A percentile compares a stretch with the other conserved stretches of the same genome.
Evolutionary conservation across 2,329 filamentous ascomycete genomes (phyloP).

Genomic region (Didymella keratinophila): DNA sequence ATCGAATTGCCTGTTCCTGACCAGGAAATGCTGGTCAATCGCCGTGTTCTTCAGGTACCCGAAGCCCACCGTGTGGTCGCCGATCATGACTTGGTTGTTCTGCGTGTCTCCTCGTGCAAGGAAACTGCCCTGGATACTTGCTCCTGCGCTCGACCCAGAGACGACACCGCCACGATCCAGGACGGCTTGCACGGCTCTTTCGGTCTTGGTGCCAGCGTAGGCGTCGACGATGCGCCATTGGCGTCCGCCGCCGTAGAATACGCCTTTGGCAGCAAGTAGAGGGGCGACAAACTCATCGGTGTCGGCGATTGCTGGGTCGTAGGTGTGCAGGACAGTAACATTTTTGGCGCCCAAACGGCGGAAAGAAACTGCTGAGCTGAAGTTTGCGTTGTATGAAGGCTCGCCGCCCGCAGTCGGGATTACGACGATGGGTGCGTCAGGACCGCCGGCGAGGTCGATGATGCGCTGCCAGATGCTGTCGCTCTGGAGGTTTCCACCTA

Average conservation of each 20-base stretch:
- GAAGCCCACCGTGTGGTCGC: slow-evolving; percentile 34
- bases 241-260: slow-evolving; percentile 37
- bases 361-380: slow-evolving; percentile 28
- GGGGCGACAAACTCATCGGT: slow-evolving; percentile 35
- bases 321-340: slow-evolving; percentile 37
- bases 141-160: slow-evolving; percentile 34
- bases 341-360: slow-evolving; percentile 32
- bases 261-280: slow-evolving; percentile 27
- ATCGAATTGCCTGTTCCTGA: slow-evolving; percentile 39
- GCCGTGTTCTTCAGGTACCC: slow-evolving; percentile 39
- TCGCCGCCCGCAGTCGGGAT: slow-evolving; percentile 38
- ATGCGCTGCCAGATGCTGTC: slow-evolving; percentile 38
- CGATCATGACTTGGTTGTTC: slow-evolving; percentile 36
- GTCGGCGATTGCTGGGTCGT: slow-evolving; percentile 33
- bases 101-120: slow-evolving; percentile 34
- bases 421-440: slow-evolving; percentile 32
- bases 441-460: slow-evolving; percentile 35
- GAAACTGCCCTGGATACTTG: slow-evolving; percentile 35
- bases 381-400: slow-evolving; percentile 29
- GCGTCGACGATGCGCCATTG: slow-evolving; percentile 39
- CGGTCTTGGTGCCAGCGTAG: slow-evolving; percentile 36
- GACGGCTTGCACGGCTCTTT: slow-evolving; percentile 30
- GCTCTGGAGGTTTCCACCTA: slow-evolving; percentile 36
- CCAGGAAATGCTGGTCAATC: slow-evolving; percentile 38
- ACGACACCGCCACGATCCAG: slow-evolving; percentile 34